Conservation (phyloP, 129 eudicot genomes). For the Helichrysum umbraculigerum region DNA sequence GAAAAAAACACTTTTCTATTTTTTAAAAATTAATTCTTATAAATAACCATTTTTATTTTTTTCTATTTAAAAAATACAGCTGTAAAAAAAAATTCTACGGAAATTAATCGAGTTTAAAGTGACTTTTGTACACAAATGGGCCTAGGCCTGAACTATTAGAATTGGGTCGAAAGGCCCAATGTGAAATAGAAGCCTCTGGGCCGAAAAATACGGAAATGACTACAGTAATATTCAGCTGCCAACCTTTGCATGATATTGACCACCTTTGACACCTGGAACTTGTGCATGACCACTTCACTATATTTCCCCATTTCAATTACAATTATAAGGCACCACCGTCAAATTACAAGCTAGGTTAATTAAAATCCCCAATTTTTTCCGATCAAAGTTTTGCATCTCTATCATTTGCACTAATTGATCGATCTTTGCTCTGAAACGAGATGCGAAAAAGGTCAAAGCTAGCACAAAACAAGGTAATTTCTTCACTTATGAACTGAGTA, state of each 20-base stretch:
- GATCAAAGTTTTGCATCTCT: neutral
- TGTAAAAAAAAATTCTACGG: too few species aligned
- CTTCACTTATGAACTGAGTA: neutral
- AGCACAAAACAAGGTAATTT: neutral
- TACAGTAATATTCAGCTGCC: neutral
- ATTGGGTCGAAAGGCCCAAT: neutral
- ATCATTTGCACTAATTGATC: neutral
- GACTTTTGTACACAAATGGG: too few species aligned
- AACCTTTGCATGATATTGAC: conserved; percentile 9
- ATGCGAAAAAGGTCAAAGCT: conserved; percentile 2
- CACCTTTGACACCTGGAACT: neutral
- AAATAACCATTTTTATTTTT: too few species aligned
- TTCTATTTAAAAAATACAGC: too few species aligned
- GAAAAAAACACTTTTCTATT: too few species aligned
- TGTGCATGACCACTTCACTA: neutral
- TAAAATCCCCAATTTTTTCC: neutral
- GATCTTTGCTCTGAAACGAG: neutral
- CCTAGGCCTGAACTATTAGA: too few species aligned
- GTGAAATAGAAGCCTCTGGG: neutral
- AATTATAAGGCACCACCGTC: conserved; percentile 6
- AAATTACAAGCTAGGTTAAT: neutral
- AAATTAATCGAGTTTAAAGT: too few species aligned
- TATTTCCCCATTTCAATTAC: neutral
- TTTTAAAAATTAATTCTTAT: too few species aligned
- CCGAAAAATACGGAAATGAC: neutral